Base-by-base conservation (phyloP, 371 early-diverging fungal genomes). In the Lichtheimia hyalospora region DNA sequence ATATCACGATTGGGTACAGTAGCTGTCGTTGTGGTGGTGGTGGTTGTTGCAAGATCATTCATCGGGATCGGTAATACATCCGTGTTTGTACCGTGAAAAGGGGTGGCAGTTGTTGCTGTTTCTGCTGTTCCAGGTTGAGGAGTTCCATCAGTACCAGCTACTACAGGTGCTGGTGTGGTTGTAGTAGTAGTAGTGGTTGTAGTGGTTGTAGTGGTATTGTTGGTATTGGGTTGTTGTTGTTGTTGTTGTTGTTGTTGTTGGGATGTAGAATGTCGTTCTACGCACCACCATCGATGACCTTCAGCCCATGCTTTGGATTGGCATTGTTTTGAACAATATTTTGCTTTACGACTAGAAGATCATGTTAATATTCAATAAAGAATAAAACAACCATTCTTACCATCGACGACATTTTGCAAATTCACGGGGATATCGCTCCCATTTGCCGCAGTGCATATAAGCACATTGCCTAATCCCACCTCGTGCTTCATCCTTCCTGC, bases 341-440 rank as follows among this genome's bases (percentile, higher is more conserved):
- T 89, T 57, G 89, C 89, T 63, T 88, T 89, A 62, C 89, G 82
- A 64, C 66, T 66, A 41, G 0, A 25, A 7, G 34, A 13, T 3
- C 2, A 20, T 12, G 40, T 40, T 14, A 44, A n/a, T 10, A 43
- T n/a, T 13, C 18, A 34, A 34, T 34, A 34, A 8, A 8, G 34
- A 34, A 21, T 28, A 40, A 6, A 40, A 21, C 15, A 16, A 27
- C 44, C 0, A 46, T 46, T 46, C 64, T 44, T 60, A 64, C 65
- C 91, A 90, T 51, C 89, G 72, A 43, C 89, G 86, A 69, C 91
- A 90, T 75, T 89, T 90, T 23, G 89, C 83, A 71, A 90, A 90
- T 69, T 89, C 88, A 49, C 87, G 78, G 5, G 86, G 83, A 23
- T 78, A 81, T n/a, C 71, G 62, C 64, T 90, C 91, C 89, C 89